phyloP scores from a whole-genome alignment of 2,329 filamentous ascomycete species.

The Verticillium nubilum region DNA sequence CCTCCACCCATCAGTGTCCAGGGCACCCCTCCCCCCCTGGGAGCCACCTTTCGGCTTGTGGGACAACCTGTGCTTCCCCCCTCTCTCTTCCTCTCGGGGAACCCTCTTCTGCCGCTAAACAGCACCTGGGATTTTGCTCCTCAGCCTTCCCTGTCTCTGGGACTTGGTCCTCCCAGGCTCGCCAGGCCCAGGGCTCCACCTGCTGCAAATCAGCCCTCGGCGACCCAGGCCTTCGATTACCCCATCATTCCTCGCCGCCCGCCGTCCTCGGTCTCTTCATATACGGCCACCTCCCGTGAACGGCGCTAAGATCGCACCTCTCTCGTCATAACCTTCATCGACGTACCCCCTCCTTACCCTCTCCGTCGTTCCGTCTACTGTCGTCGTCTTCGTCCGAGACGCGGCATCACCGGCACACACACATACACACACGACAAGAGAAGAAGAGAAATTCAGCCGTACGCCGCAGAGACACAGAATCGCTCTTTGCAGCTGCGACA shows the following conservation, averaged over 20 bases:
- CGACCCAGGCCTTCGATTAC: conserved; percentile 10
- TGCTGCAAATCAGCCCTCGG: conserved; percentile 10
- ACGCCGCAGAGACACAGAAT: not conserved
- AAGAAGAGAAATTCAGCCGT: not conserved
- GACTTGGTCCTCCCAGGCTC: not conserved
- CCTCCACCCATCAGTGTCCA: not conserved
- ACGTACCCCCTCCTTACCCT: conserved; percentile 9
- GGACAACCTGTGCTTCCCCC: not conserved
- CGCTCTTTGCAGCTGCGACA: not conserved
- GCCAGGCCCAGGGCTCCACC: conserved; percentile 9
- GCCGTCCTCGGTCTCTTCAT: conserved; percentile 8
- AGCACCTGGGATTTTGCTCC: conserved; percentile 2
- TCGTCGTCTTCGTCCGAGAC: not conserved
- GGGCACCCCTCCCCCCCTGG: not conserved
- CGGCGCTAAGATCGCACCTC: conserved; percentile 15
- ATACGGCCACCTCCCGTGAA: conserved; percentile 14
- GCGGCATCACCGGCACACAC: conserved; percentile 2
- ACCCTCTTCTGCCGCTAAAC: conserved; percentile 2
- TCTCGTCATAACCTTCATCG: conserved; percentile 15
- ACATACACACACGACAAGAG: not conserved
- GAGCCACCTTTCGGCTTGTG: not conserved
- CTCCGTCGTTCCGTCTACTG: not conserved
- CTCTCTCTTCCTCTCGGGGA: not conserved
- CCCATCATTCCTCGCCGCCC: conserved; percentile 10
- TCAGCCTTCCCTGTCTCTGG: conserved; percentile 2